Percentiles rank a stretch among this genome's conserved stretches.
Evolutionary conservation across 306 rosid species (phyloP).

Genomic region (Lathyrus oleraceus): DNA sequence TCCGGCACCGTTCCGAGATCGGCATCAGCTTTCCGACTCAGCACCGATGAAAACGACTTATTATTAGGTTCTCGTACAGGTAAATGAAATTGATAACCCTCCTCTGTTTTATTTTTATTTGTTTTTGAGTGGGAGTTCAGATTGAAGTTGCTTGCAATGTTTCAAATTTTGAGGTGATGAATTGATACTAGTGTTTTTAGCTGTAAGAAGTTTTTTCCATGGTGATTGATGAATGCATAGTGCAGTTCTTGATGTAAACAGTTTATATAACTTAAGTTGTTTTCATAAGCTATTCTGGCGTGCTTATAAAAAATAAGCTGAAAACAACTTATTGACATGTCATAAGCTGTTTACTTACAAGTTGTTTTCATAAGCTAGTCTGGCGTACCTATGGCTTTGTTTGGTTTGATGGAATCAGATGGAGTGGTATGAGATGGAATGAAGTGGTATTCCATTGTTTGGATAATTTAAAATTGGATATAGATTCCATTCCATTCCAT

Average conservation of each 20-base stretch:
- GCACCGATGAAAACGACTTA: conserved; percentile 43
- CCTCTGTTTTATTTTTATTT: background rate
- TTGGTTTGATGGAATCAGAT: too few relatives aligned
- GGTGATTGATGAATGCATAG: background rate
- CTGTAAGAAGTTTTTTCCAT: background rate
- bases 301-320: background rate
- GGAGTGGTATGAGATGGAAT: too few relatives aligned
- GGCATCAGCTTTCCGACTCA: conserved; percentile 44
- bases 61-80: conserved; percentile 50
- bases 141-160: background rate
- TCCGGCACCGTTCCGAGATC: conserved; percentile 50
- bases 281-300: background rate
- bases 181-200: background rate
- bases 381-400: too few relatives aligned
- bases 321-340: too few relatives aligned
- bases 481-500: too few relatives aligned
- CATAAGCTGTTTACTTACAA: background rate
- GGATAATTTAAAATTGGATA: too few relatives aligned
- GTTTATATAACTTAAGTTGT: background rate
- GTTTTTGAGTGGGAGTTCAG: background rate
- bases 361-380: background rate
- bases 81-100: conserved; percentile 33
- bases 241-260: background rate
- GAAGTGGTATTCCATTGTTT: too few relatives aligned
- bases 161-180: conserved; percentile 3